Evolutionary conservation across 2,329 filamentous ascomycete genomes (phyloP).

Genomic region (Hypomyces perniciosus): DNA sequence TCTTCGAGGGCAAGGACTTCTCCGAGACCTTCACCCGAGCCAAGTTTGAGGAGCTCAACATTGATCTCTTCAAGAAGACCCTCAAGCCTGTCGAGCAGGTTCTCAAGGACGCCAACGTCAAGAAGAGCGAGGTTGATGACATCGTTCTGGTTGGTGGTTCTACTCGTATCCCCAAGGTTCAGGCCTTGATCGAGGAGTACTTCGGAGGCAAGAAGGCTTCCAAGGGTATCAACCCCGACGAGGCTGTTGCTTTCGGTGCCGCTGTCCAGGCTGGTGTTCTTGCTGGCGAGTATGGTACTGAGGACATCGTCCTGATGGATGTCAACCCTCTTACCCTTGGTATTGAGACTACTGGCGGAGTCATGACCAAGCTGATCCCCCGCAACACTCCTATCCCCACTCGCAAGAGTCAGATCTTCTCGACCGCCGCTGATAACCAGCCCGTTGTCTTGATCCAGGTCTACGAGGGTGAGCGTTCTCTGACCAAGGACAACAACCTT

Average conservation of each 20-base stretch:
- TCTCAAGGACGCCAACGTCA: constrained; percentile 94
- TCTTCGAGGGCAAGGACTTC: constrained; percentile 96
- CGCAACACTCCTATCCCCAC: constrained; percentile 93
- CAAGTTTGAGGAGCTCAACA: constrained; percentile 99
- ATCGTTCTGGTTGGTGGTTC: constrained; percentile 98
- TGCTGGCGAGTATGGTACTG: constrained; percentile 76
- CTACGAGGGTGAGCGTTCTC: constrained; percentile 84
- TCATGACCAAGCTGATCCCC: constrained; percentile 95
- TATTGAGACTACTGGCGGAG: constrained; percentile 95
- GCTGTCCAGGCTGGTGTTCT: constrained; percentile 96
- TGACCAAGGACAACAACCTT: constrained; percentile 96
- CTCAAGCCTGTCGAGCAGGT: constrained; percentile 98
- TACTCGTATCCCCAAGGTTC: constrained; percentile 98
- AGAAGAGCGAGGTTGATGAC: constrained; percentile 91
- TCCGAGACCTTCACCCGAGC: constrained; percentile 96
- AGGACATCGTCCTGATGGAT: constrained; percentile 87
- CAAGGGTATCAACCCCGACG: constrained; percentile 99
- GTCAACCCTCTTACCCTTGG: constrained; percentile 94
- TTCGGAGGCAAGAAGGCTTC: constrained; percentile 93
- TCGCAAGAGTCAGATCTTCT: constrained; percentile 97
- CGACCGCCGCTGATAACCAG: constrained; percentile 94
- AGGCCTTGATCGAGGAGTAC: constrained; percentile 90
- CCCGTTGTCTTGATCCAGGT: constrained; percentile 93
- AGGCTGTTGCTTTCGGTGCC: constrained; percentile 96
- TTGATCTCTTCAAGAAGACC: constrained; percentile 98